Evolutionary conservation across 257 asterid genomes (phyloP), one percentile per base, ranked within the genome.

Genomic region (Jacaranda copaia): DNA sequence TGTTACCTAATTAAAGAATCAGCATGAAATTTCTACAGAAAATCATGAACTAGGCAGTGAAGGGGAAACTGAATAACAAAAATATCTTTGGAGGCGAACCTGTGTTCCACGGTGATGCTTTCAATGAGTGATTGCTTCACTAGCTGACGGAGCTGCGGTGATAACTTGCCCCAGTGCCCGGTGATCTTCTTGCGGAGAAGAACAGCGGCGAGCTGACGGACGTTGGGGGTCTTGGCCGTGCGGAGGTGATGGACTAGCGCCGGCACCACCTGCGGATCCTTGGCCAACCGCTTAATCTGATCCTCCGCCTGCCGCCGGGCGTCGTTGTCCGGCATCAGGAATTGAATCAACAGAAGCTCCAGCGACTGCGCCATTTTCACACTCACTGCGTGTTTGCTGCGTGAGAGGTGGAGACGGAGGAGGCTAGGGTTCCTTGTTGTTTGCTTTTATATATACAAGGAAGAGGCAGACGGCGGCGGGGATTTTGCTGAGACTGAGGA

Each of bases 231-330:
- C 85, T 95, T 95, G 67, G 99, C 99, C 5, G 99, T 95, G 69
- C 99, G 99, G 45, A 95, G 97, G 81, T 93, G 99, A 76, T 95
- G 97, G 14, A 87, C 75, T 3, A 95, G 84, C 40, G 98, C 94
- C n/a, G 99, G 97, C 6, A 95, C 97, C 79, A 95, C 99, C 91
- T 91, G 94, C 12, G 99, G 98, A 83, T 95, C 98, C 96, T 95
- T 95, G 0, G 97, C 87, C 56, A 93, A 75, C 13, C 99, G 93
- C 91, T 93, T 95, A 63, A 95, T 95, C 83, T 95, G 99, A 72
- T 95, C 99, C 88, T 95, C 99, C 35, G 99, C 98, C 86, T 95
- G 98, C 51, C 99, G 89, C 58, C 98, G 84, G n/a, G 98, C 98
- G 67, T 95, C 99, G 72, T 95, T 95, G 82, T 95, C 97, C 78